phyloP scores from a whole-genome alignment of 192 early-diverging fungal genomes.

The Obelidium mucronatum region DNA sequence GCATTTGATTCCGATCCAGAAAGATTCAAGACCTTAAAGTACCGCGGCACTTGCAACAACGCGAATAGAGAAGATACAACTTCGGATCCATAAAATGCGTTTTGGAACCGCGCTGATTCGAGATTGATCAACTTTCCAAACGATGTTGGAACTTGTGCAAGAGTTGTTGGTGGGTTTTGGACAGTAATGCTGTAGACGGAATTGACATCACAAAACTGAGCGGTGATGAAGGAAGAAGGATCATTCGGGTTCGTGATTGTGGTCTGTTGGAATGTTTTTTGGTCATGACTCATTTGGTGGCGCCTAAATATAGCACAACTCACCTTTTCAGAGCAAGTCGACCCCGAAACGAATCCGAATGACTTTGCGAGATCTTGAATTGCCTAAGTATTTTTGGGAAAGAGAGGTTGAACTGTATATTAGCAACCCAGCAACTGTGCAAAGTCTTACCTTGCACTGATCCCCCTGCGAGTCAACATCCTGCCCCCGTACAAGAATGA shows the following conservation, averaged over 20 bases:
- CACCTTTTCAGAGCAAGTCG: conserved; percentile 16
- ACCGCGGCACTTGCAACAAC: conserved; percentile 5
- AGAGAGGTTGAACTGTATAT: neutral
- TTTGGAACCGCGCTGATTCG: neutral
- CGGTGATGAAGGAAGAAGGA: neutral
- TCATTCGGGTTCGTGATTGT: conserved; percentile 7
- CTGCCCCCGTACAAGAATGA: neutral
- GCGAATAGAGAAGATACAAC: conserved; percentile 8
- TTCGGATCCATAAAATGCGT: conserved; percentile 20
- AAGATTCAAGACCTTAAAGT: too few relatives aligned
- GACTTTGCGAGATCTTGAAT: neutral
- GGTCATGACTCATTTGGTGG: too few relatives aligned
- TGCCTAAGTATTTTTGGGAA: neutral
- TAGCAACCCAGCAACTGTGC: neutral
- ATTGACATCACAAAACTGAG: conserved; percentile 21
- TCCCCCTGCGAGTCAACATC: neutral
- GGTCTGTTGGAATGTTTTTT: conserved; percentile 10
- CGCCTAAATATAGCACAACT: neutral
- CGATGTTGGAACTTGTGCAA: neutral
- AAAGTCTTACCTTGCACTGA: conserved; percentile 23
- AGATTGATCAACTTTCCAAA: conserved; percentile 1
- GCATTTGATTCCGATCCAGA: too few relatives aligned
- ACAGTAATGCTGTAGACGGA: conserved; percentile 16
- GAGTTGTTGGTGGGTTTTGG: conserved; percentile 15
- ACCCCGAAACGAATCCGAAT: conserved; percentile 19